Evolutionary conservation across 2,329 filamentous ascomycete species (phyloP), one percentile per base, ranked within the genome.

Genomic region (Podosphaera aphanis): DNA sequence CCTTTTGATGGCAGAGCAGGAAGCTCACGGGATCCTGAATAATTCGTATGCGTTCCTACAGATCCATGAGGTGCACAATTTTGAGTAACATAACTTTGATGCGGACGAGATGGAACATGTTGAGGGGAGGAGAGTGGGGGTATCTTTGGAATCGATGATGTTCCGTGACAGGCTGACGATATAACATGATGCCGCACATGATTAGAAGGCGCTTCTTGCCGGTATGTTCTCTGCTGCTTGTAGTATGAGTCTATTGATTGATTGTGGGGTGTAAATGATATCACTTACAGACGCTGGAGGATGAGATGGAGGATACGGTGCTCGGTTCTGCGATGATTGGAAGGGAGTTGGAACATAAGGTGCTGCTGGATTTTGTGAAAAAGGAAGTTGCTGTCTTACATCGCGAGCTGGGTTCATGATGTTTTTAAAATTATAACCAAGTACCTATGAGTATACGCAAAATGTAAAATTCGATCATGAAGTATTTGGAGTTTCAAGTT

Each of bases 11-110:
- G 63, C 38, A 70, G 56, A 16, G 64, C 62, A 43, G 72, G 66
- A 42, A 71, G 63, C 51, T 79, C 74, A 56, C 74, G 70, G 49
- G 64, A 63, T 21, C 60, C 62, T 44, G 61, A 60, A 51, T 69
- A 70, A 0, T 63, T 56, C 44, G 53, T 55, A 20, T 50, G 52
- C 3, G 45, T 15, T 21, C 33, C 16, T n/a, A 18, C 63, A 37
- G 62, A 60, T 16, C 50, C 53, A 45, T 53, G 55, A 23, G 51
- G 54, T 5, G 52, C 54, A 47, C 64, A 55, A 43, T 55, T 51
- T 44, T 61, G 61, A 7, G 11, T n/a, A 6, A 51, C 54, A 47
- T 64, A 55, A 43, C 55, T 51, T 46, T 61, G 61, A 49, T 62
- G 54, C n/a, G 49, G 36, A 13, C 49, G 42, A 36, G 51, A 50